A percentile compares a stretch with the other conserved stretches of the same genome.
phyloP scores from a whole-genome alignment of 208 protist species.

The Phytomonas sp. region DNA sequence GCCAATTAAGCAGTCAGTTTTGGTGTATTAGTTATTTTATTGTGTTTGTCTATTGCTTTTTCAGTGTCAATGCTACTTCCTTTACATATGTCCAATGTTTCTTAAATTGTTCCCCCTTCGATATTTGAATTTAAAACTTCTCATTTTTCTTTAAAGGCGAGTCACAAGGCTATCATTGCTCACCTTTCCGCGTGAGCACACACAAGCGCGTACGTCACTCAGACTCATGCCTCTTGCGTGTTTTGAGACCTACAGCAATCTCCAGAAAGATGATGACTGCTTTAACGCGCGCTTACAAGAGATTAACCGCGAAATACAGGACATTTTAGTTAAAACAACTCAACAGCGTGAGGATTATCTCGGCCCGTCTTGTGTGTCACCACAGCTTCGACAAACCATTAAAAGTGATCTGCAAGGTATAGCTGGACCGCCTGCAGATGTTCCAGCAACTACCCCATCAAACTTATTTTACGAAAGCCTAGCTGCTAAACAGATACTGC shows the following conservation, averaged over 20 bases:
- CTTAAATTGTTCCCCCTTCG: conserved; percentile 10
- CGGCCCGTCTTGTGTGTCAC: background rate
- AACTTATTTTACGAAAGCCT: background rate
- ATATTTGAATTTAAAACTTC: background rate
- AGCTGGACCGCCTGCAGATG: background rate
- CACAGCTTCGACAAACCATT: background rate
- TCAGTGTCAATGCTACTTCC: background rate
- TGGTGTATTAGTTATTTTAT: background rate
- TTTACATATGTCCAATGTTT: background rate
- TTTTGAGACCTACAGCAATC: background rate
- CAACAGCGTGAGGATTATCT: background rate
- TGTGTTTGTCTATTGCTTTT: background rate
- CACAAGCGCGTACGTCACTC: background rate
- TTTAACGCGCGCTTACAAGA: background rate
- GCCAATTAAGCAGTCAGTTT: background rate
- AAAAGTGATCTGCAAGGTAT: background rate
- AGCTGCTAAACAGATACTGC: background rate
- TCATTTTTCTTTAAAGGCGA: conserved; percentile 1
- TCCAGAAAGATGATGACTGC: background rate
- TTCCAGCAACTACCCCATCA: background rate
- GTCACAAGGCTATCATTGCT: background rate
- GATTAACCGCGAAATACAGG: background rate
- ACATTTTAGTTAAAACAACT: background rate
- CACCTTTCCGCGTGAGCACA: background rate
- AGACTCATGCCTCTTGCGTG: background rate